Base-by-base conservation (phyloP, 2,329 filamentous ascomycete genomes). In the Fusarium drepaniforme region DNA sequence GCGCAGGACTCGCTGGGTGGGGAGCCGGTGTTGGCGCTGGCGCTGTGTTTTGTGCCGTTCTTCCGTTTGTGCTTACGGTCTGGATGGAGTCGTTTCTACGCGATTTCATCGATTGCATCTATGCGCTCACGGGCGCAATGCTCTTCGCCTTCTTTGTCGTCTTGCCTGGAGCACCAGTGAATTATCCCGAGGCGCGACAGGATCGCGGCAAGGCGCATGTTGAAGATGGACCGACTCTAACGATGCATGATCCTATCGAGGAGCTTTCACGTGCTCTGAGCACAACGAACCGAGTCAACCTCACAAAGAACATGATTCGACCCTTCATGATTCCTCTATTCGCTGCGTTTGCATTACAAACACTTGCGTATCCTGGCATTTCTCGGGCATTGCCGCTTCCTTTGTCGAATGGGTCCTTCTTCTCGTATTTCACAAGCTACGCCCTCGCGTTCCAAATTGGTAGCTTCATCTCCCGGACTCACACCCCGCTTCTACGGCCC, bases 171-270 rank as follows among this genome's bases (percentile, higher is more conserved):
- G 73, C 74, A 3, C 74, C 76, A 0, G 64, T 79, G 18, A 79
- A 79, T 58, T 77, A 75, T 63, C 75, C 73, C 16, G 66, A 72
- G 12, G 49, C 61, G 18, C 66, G 57, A 51, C 73, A 70, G 0
- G 64, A 42, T 8, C 25, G 15, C 8, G 35, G 40, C 16, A 77
- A 78, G 21, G 63, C 64, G 3, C 72, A 78, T 13, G 28, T 75
- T 0, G 72, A 77, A 38, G 72, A 79, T 21, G 64, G 40, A 8
- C 60, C 61, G 21, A 84, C 84, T 44, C 80, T 89, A 15, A 81
- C 88, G 0, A 78, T 84, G 0, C 84, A 85, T 0, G 84, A 84
- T 0, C 83, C 85, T 0, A 53, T 75, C 15, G 62, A 68, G 9
- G 72, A 79, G 16, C 67, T 74, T 6, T 67, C 68, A 0, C 73